These are phyloP conservation scores for Clarireedia sp. DNA, from an alignment of 2,329 filamentous ascomycete genomes.

Conservation along the genomic window DNA sequence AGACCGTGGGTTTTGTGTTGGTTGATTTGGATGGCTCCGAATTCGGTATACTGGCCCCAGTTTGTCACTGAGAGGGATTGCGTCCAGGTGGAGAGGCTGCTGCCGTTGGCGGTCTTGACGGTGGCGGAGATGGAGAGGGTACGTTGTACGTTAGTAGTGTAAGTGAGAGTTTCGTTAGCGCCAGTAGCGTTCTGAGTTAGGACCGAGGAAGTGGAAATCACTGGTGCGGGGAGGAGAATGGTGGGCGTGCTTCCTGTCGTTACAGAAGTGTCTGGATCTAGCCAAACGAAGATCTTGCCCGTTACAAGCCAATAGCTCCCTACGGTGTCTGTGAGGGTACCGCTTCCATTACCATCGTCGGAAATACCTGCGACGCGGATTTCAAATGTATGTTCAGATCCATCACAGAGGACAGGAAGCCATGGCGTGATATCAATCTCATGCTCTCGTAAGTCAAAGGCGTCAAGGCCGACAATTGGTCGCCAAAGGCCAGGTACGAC, in stretches of 20 bases:
- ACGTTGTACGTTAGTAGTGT: conserved; percentile 49
- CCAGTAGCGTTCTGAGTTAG: conserved; percentile 41
- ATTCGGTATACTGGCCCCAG: conserved; percentile 43
- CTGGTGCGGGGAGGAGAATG: conserved; percentile 32
- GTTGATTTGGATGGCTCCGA: conserved; percentile 46
- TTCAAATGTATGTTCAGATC: conserved; percentile 55
- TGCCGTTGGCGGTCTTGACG: conserved; percentile 41
- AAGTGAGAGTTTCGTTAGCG: conserved; percentile 51
- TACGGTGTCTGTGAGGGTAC: conserved; percentile 45
- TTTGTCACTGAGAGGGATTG: conserved; percentile 52
- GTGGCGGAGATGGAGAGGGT: conserved; percentile 44
- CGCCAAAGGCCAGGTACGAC: conserved; percentile 70
- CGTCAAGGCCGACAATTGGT: conserved; percentile 69
- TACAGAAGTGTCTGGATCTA: conserved; percentile 43
- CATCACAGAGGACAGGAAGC: conserved; percentile 61
- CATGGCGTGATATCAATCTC: conserved; percentile 79
- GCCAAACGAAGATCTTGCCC: conserved; percentile 75
- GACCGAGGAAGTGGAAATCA: conserved; percentile 42
- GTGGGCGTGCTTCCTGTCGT: conserved; percentile 41
- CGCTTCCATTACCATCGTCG: conserved; percentile 41
- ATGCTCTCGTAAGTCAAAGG: conserved; percentile 70
- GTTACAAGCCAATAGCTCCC: conserved; percentile 67
- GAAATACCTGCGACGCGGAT: conserved; percentile 59
- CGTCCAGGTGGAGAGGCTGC: conserved; percentile 42
- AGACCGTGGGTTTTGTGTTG: conserved; percentile 43